Evolutionary conservation across 306 rosid species (phyloP).

Genomic region (Amphicarpaea edgeworthii): DNA sequence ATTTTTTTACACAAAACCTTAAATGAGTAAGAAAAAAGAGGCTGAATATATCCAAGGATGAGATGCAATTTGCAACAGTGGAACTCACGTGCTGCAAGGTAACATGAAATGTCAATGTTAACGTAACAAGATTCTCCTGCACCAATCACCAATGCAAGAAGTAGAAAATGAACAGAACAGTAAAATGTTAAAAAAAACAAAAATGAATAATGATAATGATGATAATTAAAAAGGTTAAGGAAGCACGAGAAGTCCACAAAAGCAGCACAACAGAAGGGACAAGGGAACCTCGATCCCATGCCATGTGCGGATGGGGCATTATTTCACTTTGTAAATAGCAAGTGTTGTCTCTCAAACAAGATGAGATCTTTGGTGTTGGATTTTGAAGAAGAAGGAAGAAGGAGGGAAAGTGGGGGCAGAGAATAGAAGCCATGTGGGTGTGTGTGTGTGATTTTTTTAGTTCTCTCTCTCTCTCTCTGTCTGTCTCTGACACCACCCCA

Average conservation of each 20-base stretch:
- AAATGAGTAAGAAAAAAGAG: neutral
- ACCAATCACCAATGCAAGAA: neutral
- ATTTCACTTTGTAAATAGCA: conserved; percentile 22
- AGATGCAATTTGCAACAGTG: conserved; percentile 1
- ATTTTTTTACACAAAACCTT: neutral
- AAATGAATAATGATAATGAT: too few relatives aligned
- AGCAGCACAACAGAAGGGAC: conserved; percentile 25
- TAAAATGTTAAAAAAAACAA: conserved; percentile 1
- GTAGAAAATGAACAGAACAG: conserved; percentile 33
- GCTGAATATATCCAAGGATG: neutral
- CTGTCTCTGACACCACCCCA: conserved; percentile 45
- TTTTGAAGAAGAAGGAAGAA: neutral
- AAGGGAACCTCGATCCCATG: conserved; percentile 39
- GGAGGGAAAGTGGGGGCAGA: too few relatives aligned
- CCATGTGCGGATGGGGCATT: conserved; percentile 48
- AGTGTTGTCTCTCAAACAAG: conserved; percentile 11
- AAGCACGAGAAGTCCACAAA: conserved; percentile 32
- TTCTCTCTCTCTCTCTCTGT: too few relatives aligned
- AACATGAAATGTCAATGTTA: conserved; percentile 33
- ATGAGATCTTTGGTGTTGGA: conserved; percentile 7
- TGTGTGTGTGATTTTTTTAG: neutral
- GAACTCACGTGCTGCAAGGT: conserved; percentile 32
- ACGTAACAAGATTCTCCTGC: conserved; percentile 39
- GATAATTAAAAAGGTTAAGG: neutral
- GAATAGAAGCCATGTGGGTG: conserved; percentile 38